Evolutionary conservation across 2,329 filamentous ascomycete species (phyloP).

Genomic region (Ascocoryne sarcoides): DNA sequence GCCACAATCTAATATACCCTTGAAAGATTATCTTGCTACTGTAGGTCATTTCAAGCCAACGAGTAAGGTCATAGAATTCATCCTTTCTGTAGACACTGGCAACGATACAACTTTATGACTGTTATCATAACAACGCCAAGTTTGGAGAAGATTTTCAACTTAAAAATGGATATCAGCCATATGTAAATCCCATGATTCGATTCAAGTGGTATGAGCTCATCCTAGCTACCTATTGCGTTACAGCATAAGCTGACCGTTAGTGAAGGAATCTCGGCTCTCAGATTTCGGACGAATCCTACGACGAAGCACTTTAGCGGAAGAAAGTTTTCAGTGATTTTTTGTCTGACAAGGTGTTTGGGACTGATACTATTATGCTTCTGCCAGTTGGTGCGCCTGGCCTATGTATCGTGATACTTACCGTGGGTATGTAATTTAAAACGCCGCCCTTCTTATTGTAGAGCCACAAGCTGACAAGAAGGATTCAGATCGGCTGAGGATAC

Average conservation of each 20-base stretch:
- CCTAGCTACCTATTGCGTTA: no score
- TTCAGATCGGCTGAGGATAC: slow-evolving; percentile 4
- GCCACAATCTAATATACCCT: neutral
- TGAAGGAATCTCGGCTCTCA: slow-evolving; percentile 10
- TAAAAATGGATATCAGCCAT: slow-evolving; percentile 4
- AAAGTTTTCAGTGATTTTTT: slow-evolving; percentile 10
- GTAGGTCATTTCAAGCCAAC: neutral
- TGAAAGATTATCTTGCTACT: slow-evolving; percentile 5
- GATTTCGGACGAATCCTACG: slow-evolving; percentile 7
- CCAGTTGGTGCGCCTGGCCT: slow-evolving; percentile 7
- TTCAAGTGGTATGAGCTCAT: slow-evolving; percentile 10
- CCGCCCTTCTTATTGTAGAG: no score
- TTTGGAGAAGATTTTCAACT: slow-evolving; percentile 7
- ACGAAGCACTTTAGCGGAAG: slow-evolving; percentile 6
- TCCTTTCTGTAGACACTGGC: slow-evolving; percentile 9
- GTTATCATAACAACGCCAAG: slow-evolving; percentile 8
- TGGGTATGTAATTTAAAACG: no score
- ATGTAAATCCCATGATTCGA: slow-evolving; percentile 9
- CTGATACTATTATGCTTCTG: slow-evolving; percentile 14
- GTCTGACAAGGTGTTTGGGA: slow-evolving; percentile 5
- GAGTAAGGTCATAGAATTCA: neutral
- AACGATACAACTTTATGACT: slow-evolving; percentile 13
- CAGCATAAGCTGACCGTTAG: neutral
- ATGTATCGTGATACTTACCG: no score
- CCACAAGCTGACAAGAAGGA: no score